Evolutionary conservation across 805 yeast genomes (phyloP).

Genomic region (Huiozyma naganishii): DNA sequence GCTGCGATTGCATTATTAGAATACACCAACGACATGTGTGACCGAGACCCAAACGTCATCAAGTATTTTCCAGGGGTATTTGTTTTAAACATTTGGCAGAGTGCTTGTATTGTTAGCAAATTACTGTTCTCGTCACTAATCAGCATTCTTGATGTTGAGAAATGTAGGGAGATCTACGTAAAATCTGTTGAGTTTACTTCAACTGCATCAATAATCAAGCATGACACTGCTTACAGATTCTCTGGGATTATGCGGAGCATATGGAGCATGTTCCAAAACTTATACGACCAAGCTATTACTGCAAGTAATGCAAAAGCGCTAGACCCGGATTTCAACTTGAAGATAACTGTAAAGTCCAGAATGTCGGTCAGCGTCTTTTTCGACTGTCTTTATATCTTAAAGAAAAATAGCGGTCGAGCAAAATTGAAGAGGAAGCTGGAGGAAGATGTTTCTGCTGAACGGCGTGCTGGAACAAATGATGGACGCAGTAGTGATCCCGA

Average conservation of each 20-base stretch:
- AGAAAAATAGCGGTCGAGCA: constrained; percentile 83
- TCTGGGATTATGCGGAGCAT: constrained; percentile 88
- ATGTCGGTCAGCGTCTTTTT: constrained; percentile 90
- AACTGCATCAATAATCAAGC: constrained; percentile 76
- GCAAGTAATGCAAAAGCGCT: not conserved
- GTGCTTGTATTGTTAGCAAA: constrained; percentile 73
- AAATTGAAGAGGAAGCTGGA: constrained; percentile 33
- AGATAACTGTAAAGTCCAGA: constrained; percentile 60
- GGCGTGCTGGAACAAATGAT: not conserved
- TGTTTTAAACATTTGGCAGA: constrained; percentile 81
- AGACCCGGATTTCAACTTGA: constrained; percentile 26
- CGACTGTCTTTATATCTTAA: constrained; percentile 74
- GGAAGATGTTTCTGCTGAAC: constrained; percentile 10
- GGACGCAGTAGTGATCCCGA: constrained; percentile 21
- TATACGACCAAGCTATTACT: constrained; percentile 37
- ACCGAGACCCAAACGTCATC: constrained; percentile 50
- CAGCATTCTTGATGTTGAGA: constrained; percentile 53
- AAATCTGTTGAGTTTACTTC: constrained; percentile 58
- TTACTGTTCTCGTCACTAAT: constrained; percentile 66
- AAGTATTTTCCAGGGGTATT: constrained; percentile 76
- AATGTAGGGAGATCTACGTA: constrained; percentile 61
- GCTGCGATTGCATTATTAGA: constrained; percentile 62
- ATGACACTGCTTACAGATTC: constrained; percentile 86
- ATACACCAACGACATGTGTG: constrained; percentile 54
- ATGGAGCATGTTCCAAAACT: constrained; percentile 74